Base-by-base conservation (phyloP, 257 asterid genomes). In the Gentiana straminea region DNA sequence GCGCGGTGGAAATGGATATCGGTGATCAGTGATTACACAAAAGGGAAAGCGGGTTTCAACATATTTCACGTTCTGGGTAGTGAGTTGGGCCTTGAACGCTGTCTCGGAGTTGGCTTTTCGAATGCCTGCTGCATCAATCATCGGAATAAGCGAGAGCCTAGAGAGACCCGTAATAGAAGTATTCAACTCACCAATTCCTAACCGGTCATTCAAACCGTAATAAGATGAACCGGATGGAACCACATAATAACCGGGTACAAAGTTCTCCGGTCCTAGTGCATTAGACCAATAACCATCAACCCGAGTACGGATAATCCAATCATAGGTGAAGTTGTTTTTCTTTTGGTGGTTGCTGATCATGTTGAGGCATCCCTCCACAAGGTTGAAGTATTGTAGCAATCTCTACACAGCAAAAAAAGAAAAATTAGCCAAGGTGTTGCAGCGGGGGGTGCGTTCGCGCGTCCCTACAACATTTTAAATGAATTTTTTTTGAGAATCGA, bases 191-290 rank as follows among this genome's bases (percentile, higher is more conserved):
- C 99, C 99, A 4, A 88, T 49, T 1, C 97, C 99, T 6, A 92
- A 78, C n/a, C 99, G 94, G 43, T 92, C 99, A 38, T 92, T 92
- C n/a, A 92, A 64, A 48, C 99, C 99, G 45, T 79, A 73, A 13
- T 81, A 92, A n/a, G 95, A 78, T 33, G 99, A 92, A 33, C 99
- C 97, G 0, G 83, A 79, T 3, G 99, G 99, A 2, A 92, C 89
- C 10, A 85, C 7, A 60, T 92, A 92, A 15, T 58, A 49, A 11
- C 94, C 94, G 7, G 73, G 94, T 11, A 88, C 37, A 72, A 92
- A 88, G 61, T 68, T 62, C 8, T 83, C 75, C 4, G 89, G 84
- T 0, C 67, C 65, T 6, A 92, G 63, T 0, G 84, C 79, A 38
- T 51, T 72, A 49, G 95, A 77, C 97, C 99, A 92, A 72, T 78